These are phyloP conservation scores for Thraustochytrium striatum DNA, from an alignment of 352 stramenopile genomes.

Conservation along the genomic window DNA sequence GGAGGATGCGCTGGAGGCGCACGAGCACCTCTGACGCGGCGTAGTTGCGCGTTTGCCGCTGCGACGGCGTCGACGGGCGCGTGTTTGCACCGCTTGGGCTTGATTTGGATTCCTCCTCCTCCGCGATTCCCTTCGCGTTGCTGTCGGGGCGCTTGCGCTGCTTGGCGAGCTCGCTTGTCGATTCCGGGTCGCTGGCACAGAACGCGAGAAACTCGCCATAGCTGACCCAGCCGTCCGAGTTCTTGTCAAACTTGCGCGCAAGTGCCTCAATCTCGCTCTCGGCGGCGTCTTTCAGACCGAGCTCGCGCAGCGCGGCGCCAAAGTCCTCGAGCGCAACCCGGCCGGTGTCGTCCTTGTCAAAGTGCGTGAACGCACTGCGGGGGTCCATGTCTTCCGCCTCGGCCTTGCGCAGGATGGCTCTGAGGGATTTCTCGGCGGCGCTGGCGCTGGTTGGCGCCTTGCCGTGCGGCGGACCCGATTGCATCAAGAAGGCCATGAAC, in stretches of 20 bases:
- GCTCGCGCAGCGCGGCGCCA: conserved; percentile 34
- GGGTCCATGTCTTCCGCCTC: conserved; percentile 61
- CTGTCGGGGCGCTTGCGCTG: no score
- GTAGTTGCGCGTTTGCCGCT: no score
- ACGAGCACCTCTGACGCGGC: no score
- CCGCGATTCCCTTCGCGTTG: no score
- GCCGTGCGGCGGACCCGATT: not conserved
- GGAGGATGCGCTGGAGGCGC: not conserved
- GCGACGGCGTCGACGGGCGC: no score
- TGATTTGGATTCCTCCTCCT: no score
- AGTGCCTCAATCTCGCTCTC: not conserved
- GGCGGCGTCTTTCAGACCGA: conserved; percentile 32
- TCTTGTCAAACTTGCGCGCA: not conserved
- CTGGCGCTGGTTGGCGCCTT: not conserved
- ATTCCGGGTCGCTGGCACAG: no score
- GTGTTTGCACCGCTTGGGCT: no score
- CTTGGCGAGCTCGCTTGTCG: no score
- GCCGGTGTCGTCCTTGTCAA: conserved; percentile 67
- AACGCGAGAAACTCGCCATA: not conserved
- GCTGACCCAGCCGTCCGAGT: not conserved
- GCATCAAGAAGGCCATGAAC: conserved; percentile 63
- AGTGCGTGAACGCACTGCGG: conserved; percentile 65
- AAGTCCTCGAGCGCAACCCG: conserved; percentile 65
- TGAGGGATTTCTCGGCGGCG: not conserved
- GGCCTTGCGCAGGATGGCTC: conserved; percentile 44